Percentiles rank a stretch among this genome's conserved stretches.
Conservation (phyloP, 192 early-diverging fungal genomes). For the Geranomyces michiganensis region DNA sequence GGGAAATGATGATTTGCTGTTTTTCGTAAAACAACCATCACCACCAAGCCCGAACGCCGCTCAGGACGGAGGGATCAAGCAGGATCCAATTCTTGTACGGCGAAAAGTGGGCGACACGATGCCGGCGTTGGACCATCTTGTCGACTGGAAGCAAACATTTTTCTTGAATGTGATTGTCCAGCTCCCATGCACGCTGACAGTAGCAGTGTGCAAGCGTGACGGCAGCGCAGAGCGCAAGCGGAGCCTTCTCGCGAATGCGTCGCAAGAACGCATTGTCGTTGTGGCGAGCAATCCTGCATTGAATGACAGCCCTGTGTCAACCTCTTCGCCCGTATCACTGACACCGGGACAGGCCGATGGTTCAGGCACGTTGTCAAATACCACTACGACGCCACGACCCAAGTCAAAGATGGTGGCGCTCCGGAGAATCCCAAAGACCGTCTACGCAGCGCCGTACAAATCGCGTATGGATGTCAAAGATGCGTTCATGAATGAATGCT, state of each 20-base stretch:
- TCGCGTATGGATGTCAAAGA: slow-evolving; percentile 90
- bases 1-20: slow-evolving; percentile 80
- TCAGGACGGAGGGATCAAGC: slow-evolving; percentile 31
- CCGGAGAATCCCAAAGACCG: slow-evolving; percentile 73
- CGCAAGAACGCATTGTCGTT: slow-evolving; percentile 24
- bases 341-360: not conserved
- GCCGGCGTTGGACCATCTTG: slow-evolving; percentile 69
- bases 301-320: not conserved
- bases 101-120: slow-evolving; percentile 69
- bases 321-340: not conserved
- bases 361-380: not conserved
- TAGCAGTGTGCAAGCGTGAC: slow-evolving; percentile 72
- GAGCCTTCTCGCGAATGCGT: slow-evolving; percentile 23
- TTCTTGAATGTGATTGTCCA: slow-evolving; percentile 90
- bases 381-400: not conserved
- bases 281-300: slow-evolving; percentile 1
- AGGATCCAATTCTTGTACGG: slow-evolving; percentile 83
- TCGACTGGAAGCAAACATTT: slow-evolving; percentile 92
- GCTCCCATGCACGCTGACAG: slow-evolving; percentile 87
- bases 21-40: slow-evolving; percentile 66
- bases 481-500: slow-evolving; percentile 82
- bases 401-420: slow-evolving; percentile 74
- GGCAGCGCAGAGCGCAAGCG: slow-evolving; percentile 11
- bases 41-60: not conserved
- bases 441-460: slow-evolving; percentile 89